Evolutionary conservation across 2,329 filamentous ascomycete genomes (phyloP).

Genomic region (Neonectria neomacrospora): DNA sequence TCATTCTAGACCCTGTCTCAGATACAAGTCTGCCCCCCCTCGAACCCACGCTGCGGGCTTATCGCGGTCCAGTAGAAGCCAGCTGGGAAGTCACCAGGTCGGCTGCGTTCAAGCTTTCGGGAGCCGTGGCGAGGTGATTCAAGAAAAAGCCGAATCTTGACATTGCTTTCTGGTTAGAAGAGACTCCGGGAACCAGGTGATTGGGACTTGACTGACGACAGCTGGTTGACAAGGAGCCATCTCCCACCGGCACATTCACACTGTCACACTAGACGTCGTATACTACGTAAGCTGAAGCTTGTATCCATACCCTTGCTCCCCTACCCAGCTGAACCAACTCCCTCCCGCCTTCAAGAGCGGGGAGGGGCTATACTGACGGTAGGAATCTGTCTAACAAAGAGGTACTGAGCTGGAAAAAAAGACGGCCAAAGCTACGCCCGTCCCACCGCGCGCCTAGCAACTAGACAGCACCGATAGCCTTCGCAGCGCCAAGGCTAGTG

Average conservation of each 20-base stretch:
- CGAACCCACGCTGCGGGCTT: constrained; percentile 16
- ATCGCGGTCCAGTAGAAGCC: constrained; percentile 17
- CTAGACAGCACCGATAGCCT: not conserved
- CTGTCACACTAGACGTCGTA: too few relatives aligned
- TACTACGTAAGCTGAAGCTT: too few relatives aligned
- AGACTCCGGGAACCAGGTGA: not conserved
- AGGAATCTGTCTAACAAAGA: not conserved
- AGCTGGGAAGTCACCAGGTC: constrained; percentile 14
- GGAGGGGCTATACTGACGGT: constrained; percentile 10
- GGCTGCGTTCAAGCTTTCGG: constrained; percentile 15
- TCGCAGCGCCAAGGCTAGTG: not conserved
- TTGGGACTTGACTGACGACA: not conserved
- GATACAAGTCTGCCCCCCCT: not conserved
- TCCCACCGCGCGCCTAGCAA: not conserved
- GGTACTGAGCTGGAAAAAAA: constrained; percentile 14
- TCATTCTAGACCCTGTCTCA: constrained; percentile 39
- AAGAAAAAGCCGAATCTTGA: not conserved
- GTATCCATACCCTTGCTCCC: not conserved
- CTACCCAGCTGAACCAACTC: constrained; percentile 18
- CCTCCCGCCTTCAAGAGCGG: constrained; percentile 1
- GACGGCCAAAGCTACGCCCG: not conserved
- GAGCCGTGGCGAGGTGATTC: not conserved
- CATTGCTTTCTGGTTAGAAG: not conserved
- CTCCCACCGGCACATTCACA: not conserved
- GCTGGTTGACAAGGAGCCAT: not conserved